Evolutionary conservation across 257 asterid species (phyloP).

Genomic region (Oldenlandia corymbosa): DNA sequence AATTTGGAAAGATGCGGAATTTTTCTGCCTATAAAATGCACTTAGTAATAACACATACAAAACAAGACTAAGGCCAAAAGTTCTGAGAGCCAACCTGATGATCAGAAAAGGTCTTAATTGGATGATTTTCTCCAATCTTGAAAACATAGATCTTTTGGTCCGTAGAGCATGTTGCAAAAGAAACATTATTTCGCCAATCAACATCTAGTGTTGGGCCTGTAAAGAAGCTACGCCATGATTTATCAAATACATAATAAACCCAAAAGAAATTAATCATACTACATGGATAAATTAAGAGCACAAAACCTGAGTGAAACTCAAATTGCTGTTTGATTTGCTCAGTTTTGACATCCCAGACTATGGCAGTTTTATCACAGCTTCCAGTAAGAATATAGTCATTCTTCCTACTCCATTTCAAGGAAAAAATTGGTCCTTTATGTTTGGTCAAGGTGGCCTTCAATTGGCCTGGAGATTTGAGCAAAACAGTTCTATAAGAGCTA

Average conservation of each 20-base stretch:
- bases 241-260: neutral
- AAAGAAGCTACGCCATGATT: neutral
- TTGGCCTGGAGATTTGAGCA: constrained; percentile 19
- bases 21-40: neutral
- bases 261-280: neutral
- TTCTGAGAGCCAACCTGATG: constrained; percentile 27
- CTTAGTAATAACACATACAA: neutral
- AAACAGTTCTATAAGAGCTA: neutral
- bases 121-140: constrained; percentile 20
- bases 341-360: constrained; percentile 30
- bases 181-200: constrained; percentile 29
- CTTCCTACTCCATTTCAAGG: constrained; percentile 32
- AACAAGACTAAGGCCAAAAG: neutral
- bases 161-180: constrained; percentile 35
- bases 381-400: constrained; percentile 29
- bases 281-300: neutral
- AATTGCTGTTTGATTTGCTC: constrained; percentile 19
- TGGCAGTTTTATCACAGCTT: constrained; percentile 26
- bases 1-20: neutral
- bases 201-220: constrained; percentile 26
- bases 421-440: constrained; percentile 27
- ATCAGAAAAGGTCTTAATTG: constrained; percentile 25
- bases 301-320: constrained; percentile 30
- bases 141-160: constrained; percentile 27
- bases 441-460: constrained; percentile 22